Evolutionary conservation across 345 rosid species (phyloP).

Genomic region (sweet orange (Citrus sinensis)): DVS_A1.0 CM039162.1:4180501-4181000

Average conservation of each 20-base stretch:
- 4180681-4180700: not conserved
- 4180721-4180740: not conserved
- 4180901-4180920: not conserved
- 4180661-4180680: conserved; percentile 1
- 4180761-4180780: not conserved
- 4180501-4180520: not conserved
- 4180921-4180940: not conserved
- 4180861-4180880: not conserved
- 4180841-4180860: not conserved
- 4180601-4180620: conserved; percentile 89
- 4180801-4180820: not conserved
- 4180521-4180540: not conserved
- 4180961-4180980: not conserved
- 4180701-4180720: not conserved
- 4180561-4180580: conserved; percentile 15
- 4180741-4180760: not conserved
- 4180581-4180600: conserved; percentile 89
- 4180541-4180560: not conserved
- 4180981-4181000: no score
- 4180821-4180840: not conserved
- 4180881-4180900: not conserved
- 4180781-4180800: not conserved
- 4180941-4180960: not conserved
- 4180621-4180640: conserved; percentile 89
- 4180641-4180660: conserved; percentile 78